Conservation (phyloP, 2,329 filamentous ascomycete species). For the Trichophyton schoenleinii region DNA sequence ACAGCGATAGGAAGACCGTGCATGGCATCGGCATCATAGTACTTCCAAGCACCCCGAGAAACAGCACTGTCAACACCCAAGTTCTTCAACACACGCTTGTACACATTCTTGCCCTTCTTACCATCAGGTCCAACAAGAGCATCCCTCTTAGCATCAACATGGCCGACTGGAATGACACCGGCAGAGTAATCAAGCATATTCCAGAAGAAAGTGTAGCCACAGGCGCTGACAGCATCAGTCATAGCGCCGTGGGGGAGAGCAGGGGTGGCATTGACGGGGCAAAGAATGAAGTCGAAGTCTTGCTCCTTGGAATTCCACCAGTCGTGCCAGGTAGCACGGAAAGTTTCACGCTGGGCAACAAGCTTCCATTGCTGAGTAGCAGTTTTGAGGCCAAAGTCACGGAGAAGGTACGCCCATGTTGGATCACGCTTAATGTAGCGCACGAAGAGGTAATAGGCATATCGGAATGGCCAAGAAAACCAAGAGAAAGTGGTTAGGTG, state of each 20-base stretch:
- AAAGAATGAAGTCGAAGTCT: slow-evolving; percentile 66
- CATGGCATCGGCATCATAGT: slow-evolving; percentile 74
- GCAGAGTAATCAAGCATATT: slow-evolving; percentile 83
- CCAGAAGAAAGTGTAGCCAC: slow-evolving; percentile 88
- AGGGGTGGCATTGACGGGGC: slow-evolving; percentile 80
- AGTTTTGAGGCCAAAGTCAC: slow-evolving; percentile 59
- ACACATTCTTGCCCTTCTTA: slow-evolving; percentile 35
- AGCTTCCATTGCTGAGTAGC: slow-evolving; percentile 73
- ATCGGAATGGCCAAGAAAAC: slow-evolving; percentile 62
- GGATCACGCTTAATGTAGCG: slow-evolving; percentile 64
- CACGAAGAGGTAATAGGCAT: slow-evolving; percentile 81
- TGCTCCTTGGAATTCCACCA: slow-evolving; percentile 66
- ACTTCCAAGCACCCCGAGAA: slow-evolving; percentile 68
- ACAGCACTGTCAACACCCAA: slow-evolving; percentile 57
- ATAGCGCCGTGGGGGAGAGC: slow-evolving; percentile 79
- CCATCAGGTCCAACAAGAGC: slow-evolving; percentile 43
- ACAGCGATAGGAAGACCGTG: slow-evolving; percentile 76
- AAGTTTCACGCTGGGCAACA: slow-evolving; percentile 62
- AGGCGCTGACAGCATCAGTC: slow-evolving; percentile 71
- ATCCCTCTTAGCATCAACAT: slow-evolving; percentile 61
- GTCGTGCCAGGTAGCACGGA: slow-evolving; percentile 64
- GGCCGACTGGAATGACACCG: slow-evolving; percentile 72
- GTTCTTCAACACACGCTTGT: slow-evolving; percentile 24
- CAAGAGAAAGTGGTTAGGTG: slow-evolving; percentile 64
- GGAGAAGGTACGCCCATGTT: slow-evolving; percentile 66